A percentile compares a stretch with the other conserved stretches of the same genome.
Evolutionary conservation across 495 filamentous ascomycete genomes (phyloP).

Genomic region (Podospora pseudopauciseta): DNA sequence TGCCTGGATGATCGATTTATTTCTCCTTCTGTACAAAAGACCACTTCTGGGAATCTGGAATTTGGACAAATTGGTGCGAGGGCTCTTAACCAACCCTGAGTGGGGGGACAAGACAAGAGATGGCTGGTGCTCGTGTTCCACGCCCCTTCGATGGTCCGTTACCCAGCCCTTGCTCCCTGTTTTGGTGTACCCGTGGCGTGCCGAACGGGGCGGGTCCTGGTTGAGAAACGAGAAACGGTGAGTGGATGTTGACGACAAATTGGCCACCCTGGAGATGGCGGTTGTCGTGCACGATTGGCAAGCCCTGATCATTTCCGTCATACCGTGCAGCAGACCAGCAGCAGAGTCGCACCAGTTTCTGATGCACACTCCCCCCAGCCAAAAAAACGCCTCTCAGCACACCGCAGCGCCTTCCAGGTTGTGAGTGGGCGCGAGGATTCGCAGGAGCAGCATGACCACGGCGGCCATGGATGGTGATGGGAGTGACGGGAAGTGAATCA

Average conservation of each 20-base stretch:
- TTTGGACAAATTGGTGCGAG: background rate
- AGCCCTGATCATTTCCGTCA: constrained; percentile 35
- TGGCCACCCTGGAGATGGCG: constrained; percentile 10
- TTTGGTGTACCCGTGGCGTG: constrained; percentile 13
- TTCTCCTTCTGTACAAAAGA: background rate
- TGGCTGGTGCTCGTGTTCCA: constrained; percentile 7
- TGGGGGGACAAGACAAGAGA: background rate
- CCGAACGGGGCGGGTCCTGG: constrained; percentile 1
- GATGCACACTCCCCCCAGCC: constrained; percentile 10
- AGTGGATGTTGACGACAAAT: constrained; percentile 6
- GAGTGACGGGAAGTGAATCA: background rate
- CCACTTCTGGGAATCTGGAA: background rate
- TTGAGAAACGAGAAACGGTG: background rate
- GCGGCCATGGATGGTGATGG: background rate
- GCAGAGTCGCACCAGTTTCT: constrained; percentile 21
- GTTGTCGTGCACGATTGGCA: constrained; percentile 14
- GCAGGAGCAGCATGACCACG: background rate
- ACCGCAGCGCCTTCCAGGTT: background rate
- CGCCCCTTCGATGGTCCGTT: constrained; percentile 8
- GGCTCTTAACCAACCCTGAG: background rate
- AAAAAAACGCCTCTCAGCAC: constrained; percentile 4
- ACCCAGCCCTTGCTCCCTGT: constrained; percentile 12
- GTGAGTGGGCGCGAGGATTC: constrained; percentile 8
- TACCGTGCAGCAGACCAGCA: constrained; percentile 3
- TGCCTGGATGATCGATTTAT: background rate